These are phyloP conservation scores for Acidiella bohemica DNA, from an alignment of 495 filamentous ascomycete species.

Conservation along the genomic window DNA sequence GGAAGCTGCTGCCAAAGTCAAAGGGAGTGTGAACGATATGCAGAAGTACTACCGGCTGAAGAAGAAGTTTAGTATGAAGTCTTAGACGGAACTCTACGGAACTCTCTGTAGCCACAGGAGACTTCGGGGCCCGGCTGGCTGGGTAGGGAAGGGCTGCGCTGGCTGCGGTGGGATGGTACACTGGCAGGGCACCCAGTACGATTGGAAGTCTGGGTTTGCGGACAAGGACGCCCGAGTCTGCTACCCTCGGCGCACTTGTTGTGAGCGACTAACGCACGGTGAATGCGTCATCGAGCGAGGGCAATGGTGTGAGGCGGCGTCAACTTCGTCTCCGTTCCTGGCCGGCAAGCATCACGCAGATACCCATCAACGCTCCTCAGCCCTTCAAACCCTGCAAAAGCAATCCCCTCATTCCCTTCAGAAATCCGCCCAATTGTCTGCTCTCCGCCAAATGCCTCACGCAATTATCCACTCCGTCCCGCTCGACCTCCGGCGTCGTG, in stretches of 20 bases:
- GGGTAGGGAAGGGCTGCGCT: no score
- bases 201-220: no score
- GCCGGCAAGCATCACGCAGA: neutral
- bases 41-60: slow-evolving; percentile 53
- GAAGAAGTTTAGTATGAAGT: slow-evolving; percentile 20
- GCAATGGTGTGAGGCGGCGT: neutral
- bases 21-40: slow-evolving; percentile 67
- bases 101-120: neutral
- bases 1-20: slow-evolving; percentile 53
- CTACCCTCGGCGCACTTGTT: no score
- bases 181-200: no score
- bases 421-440: slow-evolving; percentile 61
- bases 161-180: no score
- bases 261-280: no score
- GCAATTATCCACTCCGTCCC: slow-evolving; percentile 54
- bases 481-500: slow-evolving; percentile 61
- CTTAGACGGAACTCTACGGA: neutral
- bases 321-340: neutral
- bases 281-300: no score
- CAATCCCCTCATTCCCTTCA: slow-evolving; percentile 86
- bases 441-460: slow-evolving; percentile 71
- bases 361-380: neutral
- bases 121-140: neutral
- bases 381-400: slow-evolving; percentile 42
- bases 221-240: no score